Evolutionary conservation across 345 rosid species (phyloP).

Genomic region (Pistacia integerrima): DNA sequence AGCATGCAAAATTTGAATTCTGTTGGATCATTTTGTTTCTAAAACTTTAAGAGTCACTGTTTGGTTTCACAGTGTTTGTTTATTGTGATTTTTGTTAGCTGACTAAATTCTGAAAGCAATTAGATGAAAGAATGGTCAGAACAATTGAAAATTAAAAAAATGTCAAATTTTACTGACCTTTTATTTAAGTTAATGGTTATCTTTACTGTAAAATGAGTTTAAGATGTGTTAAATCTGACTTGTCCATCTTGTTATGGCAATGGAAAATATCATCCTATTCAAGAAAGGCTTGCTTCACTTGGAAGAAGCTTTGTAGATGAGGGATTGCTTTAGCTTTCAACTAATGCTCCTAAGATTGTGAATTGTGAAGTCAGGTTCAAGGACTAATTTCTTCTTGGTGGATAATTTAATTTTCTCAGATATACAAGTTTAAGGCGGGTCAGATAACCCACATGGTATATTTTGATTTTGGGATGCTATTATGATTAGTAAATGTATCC

Average conservation of each 20-base stretch:
- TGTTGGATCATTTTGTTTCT: background rate
- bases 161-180: too few species aligned
- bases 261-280: background rate
- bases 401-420: background rate
- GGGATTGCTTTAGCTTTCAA: background rate
- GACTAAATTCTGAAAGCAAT: background rate
- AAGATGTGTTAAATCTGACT: background rate
- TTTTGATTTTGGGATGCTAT: background rate
- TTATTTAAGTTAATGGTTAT: background rate
- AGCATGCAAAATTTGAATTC: background rate
- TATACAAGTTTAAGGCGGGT: background rate
- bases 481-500: background rate
- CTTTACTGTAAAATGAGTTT: background rate
- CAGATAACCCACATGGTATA: background rate
- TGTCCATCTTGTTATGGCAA: background rate
- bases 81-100: background rate
- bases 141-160: background rate
- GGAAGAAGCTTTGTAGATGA: background rate
- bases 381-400: background rate
- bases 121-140: background rate
- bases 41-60: background rate
- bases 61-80: background rate
- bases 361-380: background rate
- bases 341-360: background rate
- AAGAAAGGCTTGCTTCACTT: background rate